Base-by-base conservation (phyloP, 495 filamentous ascomycete genomes). In the Penicillium taxi region DNA sequence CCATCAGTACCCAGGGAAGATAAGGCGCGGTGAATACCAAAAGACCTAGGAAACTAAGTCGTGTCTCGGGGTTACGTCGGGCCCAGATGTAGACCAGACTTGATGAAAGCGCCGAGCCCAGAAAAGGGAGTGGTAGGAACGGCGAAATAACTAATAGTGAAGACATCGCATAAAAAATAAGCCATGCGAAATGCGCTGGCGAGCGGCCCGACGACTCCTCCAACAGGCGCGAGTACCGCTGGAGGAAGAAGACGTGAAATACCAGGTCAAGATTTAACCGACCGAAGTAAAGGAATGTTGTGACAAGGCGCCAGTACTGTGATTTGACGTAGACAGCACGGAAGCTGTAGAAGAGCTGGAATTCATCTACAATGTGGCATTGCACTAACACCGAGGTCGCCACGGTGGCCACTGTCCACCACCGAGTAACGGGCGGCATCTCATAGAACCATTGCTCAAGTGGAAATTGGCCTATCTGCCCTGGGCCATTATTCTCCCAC, bases 71-170 rank as follows among this genome's bases (percentile, higher is more conserved):
- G 59, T 98, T 96, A 33, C 90, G 77, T 18, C 93, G 74, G 41
- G 87, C 88, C 91, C 91, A 98, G 55, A 98, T 94, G 58, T 98
- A 98, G n/a, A 96, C 89, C 32, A 98, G 66, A 7, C 80, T 90
- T 27, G 84, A 90, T 5, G 83, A 91, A 11, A 96, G 71, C 12
- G 93, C 84, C 20, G 84, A 81, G 21, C 91, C 91, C 8, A 98
- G 78, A 64, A 95, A 98, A 0, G 85, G 86, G 63, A 96, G 84
- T 20, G 81, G 84, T 25, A 96, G 66, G 42, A 71, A 65, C 0
- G 91, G 90, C 26, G 88, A 93, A 22, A 96, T 75, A 17, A 66
- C 53, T 19, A 98, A 70, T 3, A 96, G 75, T 32, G 80, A 79
- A 1, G 73, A 67, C 50, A 78, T 84, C 32, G 87, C 81, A 56